Evolutionary conservation across 495 filamentous ascomycete species (phyloP), one percentile per base, ranked within the genome.

Genomic region (Penicillium samsonianum): DNA sequence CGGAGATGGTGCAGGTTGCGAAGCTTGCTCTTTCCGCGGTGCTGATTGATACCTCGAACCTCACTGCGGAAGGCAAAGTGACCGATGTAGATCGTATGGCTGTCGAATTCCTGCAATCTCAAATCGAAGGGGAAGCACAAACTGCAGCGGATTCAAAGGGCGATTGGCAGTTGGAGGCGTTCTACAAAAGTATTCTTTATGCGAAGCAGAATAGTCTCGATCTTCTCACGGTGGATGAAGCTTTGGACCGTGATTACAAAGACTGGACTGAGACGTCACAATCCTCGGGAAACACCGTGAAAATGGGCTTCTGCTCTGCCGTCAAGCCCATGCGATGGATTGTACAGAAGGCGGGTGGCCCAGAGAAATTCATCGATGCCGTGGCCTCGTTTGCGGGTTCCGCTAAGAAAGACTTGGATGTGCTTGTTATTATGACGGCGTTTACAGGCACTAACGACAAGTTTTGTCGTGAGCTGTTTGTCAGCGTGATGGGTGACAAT

Each of bases 191-290:
- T 31, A 75, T 97, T 47, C 73, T 78, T 16, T 53, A 69, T 4
- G 86, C 92, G 6, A 96, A 96, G 71, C 77, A 83, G 58, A 80
- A 91, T 58, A 78, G 76, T 51, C 80, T 98, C 44, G 82, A 82
- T 50, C 60, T 70, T 4, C 73, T 98, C 57, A 80, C 77, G 3
- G 67, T 94, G 56, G 69, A 82, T 3, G 95, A 97, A 59, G 80
- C 96, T 16, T 68, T 97, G 46, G 80, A 87, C 55, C 92, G 95
- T 61, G 94, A 98, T 71, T 98, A 94, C 72, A 98, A 98, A 73
- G 82, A 88, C 55, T 98, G 92, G 92, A 73, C 65, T 5, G 91
- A 90, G 63, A 64, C 50, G 0, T 53, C 67, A 2, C 46, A 60
- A 16, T 61, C 55, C 19, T 60, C 55, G 1, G 65, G 53, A 6